These are phyloP conservation scores for Lippia alba DNA, from an alignment of 305 asterid species.

Conservation along the genomic window DNA sequence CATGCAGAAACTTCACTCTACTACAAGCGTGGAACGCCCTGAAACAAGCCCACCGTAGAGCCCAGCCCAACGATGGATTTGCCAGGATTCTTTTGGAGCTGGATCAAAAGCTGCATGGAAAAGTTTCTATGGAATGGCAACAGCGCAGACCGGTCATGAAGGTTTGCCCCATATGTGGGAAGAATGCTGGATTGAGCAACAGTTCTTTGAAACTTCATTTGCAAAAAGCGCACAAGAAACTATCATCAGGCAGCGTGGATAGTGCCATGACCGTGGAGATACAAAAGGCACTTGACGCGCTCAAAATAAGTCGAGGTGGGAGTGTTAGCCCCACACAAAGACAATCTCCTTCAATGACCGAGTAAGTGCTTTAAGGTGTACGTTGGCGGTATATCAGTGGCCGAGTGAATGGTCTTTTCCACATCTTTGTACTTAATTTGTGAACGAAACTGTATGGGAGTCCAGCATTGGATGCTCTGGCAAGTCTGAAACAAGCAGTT, in stretches of 20 bases:
- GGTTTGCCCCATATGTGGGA: conserved; percentile 94
- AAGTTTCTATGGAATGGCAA: conserved; percentile 58
- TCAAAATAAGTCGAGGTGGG: conserved; percentile 76
- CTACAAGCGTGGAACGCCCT: conserved; percentile 85
- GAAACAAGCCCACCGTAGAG: conserved; percentile 85
- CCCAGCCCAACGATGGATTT: conserved; percentile 97
- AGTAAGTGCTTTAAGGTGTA: no score
- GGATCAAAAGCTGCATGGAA: conserved; percentile 76
- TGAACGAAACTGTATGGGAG: no score
- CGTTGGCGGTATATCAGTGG: no score
- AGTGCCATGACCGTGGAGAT: conserved; percentile 98
- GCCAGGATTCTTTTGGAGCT: conserved; percentile 80
- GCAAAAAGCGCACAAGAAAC: conserved; percentile 83
- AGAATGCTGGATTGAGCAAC: conserved; percentile 97
- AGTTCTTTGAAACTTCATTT: conserved; percentile 94
- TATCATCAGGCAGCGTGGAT: conserved; percentile 96
- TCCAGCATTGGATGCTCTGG: no score
- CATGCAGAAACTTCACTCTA: conserved; percentile 72
- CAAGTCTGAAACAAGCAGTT: no score
- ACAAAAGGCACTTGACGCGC: conserved; percentile 86
- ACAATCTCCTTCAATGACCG: conserved; percentile 61
- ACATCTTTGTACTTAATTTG: no score
- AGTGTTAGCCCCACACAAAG: conserved; percentile 92
- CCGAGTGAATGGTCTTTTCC: no score
- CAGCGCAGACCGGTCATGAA: conserved; percentile 86